phyloP scores from a whole-genome alignment of 2,329 filamentous ascomycete species.

The Fusarium begoniae region DNA sequence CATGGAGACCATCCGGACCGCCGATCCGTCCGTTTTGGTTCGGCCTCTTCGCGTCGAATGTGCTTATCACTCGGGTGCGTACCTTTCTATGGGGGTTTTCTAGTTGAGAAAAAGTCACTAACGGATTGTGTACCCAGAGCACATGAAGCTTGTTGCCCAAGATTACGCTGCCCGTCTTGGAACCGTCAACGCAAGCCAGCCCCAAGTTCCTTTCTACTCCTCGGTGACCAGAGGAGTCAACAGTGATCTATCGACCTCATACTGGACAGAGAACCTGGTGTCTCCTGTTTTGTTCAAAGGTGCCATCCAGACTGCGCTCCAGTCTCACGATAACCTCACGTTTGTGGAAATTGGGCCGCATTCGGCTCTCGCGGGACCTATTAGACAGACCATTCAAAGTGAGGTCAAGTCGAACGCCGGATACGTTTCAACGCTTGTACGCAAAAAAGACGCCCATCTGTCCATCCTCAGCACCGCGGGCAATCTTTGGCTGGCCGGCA shows the following conservation, averaged over 20 bases:
- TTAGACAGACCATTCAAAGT: conserved; percentile 3
- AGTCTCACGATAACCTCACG: conserved; percentile 2
- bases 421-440: neutral
- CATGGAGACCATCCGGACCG: neutral
- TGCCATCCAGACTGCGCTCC: neutral
- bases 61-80: conserved; percentile 5
- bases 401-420: neutral
- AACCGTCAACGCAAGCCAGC: conserved; percentile 3
- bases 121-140: neutral
- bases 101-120: neutral
- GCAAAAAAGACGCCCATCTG: neutral
- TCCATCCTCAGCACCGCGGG: conserved; percentile 3
- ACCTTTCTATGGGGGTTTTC: neutral
- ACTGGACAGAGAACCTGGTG: conserved; percentile 6
- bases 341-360: conserved; percentile 4
- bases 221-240: conserved; percentile 2
- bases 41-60: conserved; percentile 10
- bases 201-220: conserved; percentile 2
- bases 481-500: conserved; percentile 6
- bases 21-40: neutral
- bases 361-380: conserved; percentile 2
- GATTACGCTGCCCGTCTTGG: conserved; percentile 3
- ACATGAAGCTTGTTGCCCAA: neutral
- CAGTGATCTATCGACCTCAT: neutral
- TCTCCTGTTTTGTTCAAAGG: neutral